These are phyloP conservation scores for Leishmania lainsoni DNA, from an alignment of 208 protist species.

Conservation along the genomic window DNA sequence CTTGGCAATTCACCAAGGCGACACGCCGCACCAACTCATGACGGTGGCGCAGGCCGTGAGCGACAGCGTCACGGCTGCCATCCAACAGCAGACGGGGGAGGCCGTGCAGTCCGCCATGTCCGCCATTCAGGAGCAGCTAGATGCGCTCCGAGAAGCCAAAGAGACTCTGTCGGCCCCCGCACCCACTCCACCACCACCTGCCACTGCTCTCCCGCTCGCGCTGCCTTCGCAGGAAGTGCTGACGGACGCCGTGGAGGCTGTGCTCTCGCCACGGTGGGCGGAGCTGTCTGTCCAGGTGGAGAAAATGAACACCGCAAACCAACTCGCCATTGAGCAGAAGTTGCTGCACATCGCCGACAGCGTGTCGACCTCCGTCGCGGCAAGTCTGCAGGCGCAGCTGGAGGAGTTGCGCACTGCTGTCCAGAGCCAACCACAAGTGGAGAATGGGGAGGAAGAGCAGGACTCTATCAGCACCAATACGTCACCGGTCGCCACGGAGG, in stretches of 20 bases:
- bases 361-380: conserved; percentile 29
- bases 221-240: conserved; percentile 35
- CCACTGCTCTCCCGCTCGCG: not conserved
- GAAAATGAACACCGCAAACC: conserved; percentile 21
- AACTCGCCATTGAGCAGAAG: conserved; percentile 33
- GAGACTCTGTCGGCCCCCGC: conserved; percentile 2
- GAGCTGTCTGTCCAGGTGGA: conserved; percentile 36
- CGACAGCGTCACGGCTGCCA: conserved; percentile 55
- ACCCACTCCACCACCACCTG: not conserved
- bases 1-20: conserved; percentile 29
- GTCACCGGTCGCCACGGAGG: conserved; percentile 1
- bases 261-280: conserved; percentile 48
- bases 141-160: conserved; percentile 9
- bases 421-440: not conserved
- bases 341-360: conserved; percentile 34
- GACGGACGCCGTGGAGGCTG: conserved; percentile 49
- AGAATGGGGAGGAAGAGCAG: not conserved
- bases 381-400: conserved; percentile 24
- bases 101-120: conserved; percentile 30
- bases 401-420: conserved; percentile 7
- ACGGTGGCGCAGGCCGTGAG: conserved; percentile 69
- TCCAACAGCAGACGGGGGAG: conserved; percentile 36
- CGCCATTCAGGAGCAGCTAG: conserved; percentile 30
- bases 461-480: not conserved
- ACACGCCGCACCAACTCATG: conserved; percentile 50